Base-by-base conservation (phyloP, 768 basidiomycete species). In the Termitomyces sp. region DNA sequence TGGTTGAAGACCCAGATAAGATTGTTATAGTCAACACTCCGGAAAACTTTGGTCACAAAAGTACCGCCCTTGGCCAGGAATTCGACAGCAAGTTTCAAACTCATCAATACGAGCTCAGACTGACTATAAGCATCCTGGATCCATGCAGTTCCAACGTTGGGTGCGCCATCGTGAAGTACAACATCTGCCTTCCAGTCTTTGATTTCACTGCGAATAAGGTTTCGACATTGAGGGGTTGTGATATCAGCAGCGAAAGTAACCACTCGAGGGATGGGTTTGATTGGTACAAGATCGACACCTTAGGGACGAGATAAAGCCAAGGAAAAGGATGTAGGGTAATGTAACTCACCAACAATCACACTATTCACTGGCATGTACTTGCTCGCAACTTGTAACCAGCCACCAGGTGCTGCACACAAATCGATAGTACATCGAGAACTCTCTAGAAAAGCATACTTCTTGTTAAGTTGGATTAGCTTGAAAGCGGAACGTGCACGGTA, bases 121-220 rank as follows among this genome's bases (percentile, higher is more conserved):
- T 99, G 97, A 58, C 84, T 84, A 75, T 94, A 99, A 0, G 97
- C 97, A 72, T 99, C 97, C 69, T 98, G 97, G 60, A 98, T 83
- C 97, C 97, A 99, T 12, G 97, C 97, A 11, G 93, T 92, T 76
- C 97, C 97, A 69, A 99, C 97, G 69, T 99, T 99, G 22, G 97
- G 97, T 40, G 97, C 97, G 75, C 97, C 97, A 70, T 99, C 97
- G 68, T 99, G 97, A 55, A 99, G 82, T 14, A 99, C 94, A 51
- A 98, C 84, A 66, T 99, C 97, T 19, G 97, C 97, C 73, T 94
- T 96, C 97, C 97, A 99, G 68, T 98, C 94, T 69, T 98, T 98
- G 59, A 98, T 74, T 70, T 97, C 93, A 22, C 76, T 75, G 54
- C 91, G 84, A 55, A 99, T 83, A 54, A 88, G 81, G 65, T 87